Conservation (phyloP, 2,329 filamentous ascomycete species). For the Botrytis tulipae region DNA sequence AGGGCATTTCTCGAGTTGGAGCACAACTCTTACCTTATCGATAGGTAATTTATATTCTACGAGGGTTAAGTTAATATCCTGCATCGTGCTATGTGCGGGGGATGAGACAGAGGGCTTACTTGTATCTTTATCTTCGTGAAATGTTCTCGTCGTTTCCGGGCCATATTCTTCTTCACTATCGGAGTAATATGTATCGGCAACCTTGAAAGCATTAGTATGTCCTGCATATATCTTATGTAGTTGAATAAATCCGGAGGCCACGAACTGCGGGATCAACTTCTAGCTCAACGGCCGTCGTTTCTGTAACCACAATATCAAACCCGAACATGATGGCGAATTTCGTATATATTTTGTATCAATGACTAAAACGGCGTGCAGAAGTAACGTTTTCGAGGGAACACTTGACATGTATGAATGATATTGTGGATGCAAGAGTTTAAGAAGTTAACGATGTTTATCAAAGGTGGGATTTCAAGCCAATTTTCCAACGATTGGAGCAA, state of each 20-base stretch:
- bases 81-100: not conserved
- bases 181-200: constrained; percentile 8
- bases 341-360: not conserved
- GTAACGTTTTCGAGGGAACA: not conserved
- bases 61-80: not conserved
- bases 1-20: not conserved
- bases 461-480: constrained; percentile 13
- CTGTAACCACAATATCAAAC: constrained; percentile 14
- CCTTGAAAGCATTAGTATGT: not conserved
- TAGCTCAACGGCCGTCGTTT: constrained; percentile 15
- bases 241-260: not conserved
- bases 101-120: constrained; percentile 21
- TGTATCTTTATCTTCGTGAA: constrained; percentile 47
- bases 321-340: constrained; percentile 7
- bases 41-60: constrained; percentile 34
- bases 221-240: not conserved
- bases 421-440: constrained; percentile 4
- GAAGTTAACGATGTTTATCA: not conserved
- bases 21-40: constrained; percentile 26
- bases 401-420: constrained; percentile 3
- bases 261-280: constrained; percentile 14
- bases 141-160: constrained; percentile 39
- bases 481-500: not conserved
- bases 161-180: constrained; percentile 45
- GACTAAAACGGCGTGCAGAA: not conserved